phyloP scores from a whole-genome alignment of 2,329 filamentous ascomycete genomes.

The Diaporthe sp. region DNA sequence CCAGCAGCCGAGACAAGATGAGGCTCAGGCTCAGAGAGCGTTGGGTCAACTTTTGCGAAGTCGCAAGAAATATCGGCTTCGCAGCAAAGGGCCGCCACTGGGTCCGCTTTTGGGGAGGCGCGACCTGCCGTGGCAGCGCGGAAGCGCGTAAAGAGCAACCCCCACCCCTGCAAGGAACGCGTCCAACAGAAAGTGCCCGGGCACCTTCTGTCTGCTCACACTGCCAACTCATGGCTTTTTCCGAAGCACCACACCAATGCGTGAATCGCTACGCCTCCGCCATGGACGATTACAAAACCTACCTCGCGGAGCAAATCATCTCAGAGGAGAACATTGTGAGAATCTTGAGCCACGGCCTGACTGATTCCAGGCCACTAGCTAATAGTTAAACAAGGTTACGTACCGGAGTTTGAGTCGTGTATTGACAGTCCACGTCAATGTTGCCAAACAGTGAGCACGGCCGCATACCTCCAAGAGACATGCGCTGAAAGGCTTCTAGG shows the following conservation, averaged over 20 bases:
- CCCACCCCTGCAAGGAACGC: slow-evolving; percentile 19
- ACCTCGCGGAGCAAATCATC: slow-evolving; percentile 79
- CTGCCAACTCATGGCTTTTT: not conserved
- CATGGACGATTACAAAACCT: slow-evolving; percentile 75
- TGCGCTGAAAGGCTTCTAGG: slow-evolving; percentile 53
- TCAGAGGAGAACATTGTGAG: slow-evolving; percentile 79
- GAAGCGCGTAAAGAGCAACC: slow-evolving; percentile 18
- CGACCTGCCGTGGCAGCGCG: slow-evolving; percentile 18
- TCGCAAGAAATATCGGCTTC: not conserved
- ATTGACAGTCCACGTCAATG: slow-evolving; percentile 84
- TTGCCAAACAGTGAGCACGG: slow-evolving; percentile 82
- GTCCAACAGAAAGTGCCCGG: not conserved
- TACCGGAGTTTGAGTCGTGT: slow-evolving; percentile 87
- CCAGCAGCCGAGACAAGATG: not conserved
- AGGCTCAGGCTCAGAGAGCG: not conserved
- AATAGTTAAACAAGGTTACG: slow-evolving; percentile 72
- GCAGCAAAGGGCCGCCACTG: not conserved
- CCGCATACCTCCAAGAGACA: not conserved
- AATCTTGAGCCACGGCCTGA: slow-evolving; percentile 24
- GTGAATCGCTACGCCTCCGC: not conserved
- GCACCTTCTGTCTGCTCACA: not conserved
- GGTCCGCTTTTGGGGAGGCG: slow-evolving; percentile 24
- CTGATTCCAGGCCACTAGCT: slow-evolving; percentile 23
- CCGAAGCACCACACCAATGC: not conserved
- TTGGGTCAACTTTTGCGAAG: not conserved